Evolutionary conservation across 108 stramenopile species (phyloP).

Genomic region (Fragilaria crotonensis): DNA sequence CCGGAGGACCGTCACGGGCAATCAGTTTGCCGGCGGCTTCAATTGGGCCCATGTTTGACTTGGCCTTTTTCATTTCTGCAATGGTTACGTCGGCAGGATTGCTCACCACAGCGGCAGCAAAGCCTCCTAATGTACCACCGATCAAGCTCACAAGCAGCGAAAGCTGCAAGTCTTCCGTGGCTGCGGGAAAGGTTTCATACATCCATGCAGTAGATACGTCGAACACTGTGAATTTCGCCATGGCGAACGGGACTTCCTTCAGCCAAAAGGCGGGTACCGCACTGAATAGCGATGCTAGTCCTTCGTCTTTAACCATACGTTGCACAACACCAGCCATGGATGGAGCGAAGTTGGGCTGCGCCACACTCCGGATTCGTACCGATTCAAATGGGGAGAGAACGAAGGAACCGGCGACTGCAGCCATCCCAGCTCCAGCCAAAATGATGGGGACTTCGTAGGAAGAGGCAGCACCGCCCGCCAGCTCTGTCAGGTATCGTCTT

Average conservation of each 20-base stretch:
- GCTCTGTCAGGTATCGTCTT: constrained; percentile 33
- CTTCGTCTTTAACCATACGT: constrained; percentile 53
- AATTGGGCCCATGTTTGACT: constrained; percentile 41
- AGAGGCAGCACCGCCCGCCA: constrained; percentile 15
- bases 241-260: constrained; percentile 45
- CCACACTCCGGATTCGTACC: constrained; percentile 55
- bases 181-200: constrained; percentile 47
- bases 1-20: constrained; percentile 28
- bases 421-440: constrained; percentile 20
- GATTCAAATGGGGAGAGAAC: constrained; percentile 62
- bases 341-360: constrained; percentile 55
- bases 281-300: constrained; percentile 47
- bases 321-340: constrained; percentile 39
- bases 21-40: constrained; percentile 33
- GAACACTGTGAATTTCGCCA: constrained; percentile 61
- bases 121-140: constrained; percentile 58
- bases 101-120: constrained; percentile 52
- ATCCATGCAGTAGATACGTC: constrained; percentile 41
- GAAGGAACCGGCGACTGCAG: constrained; percentile 50
- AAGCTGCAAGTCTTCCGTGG: constrained; percentile 62
- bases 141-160: constrained; percentile 56
- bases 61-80: constrained; percentile 64
- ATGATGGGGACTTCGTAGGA: constrained; percentile 44
- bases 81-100: constrained; percentile 70
- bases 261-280: constrained; percentile 42